A percentile compares a stretch with the other conserved stretches of the same genome.
These are phyloP conservation scores for Viridothelium virens DNA, from an alignment of 495 filamentous ascomycete genomes.

Conservation along the genomic window DNA sequence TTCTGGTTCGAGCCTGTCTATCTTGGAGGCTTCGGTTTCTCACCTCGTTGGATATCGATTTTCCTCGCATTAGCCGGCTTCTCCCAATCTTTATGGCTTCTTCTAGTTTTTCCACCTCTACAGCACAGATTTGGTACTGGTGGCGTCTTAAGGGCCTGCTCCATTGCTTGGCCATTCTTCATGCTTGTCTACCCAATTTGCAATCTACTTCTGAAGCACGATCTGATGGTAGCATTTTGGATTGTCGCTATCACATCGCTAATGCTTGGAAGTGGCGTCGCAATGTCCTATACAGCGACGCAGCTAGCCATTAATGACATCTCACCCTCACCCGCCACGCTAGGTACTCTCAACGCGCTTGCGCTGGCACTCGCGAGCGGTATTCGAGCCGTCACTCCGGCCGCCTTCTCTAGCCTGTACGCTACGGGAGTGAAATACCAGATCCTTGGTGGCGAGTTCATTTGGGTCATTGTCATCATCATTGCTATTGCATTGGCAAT, in stretches of 20 bases:
- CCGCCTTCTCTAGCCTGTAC: slow-evolving; percentile 52
- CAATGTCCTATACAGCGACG: slow-evolving; percentile 60
- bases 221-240: slow-evolving; percentile 47
- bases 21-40: slow-evolving; percentile 56
- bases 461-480: slow-evolving; percentile 53
- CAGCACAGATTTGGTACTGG: slow-evolving; percentile 53
- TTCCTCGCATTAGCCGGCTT: slow-evolving; percentile 52
- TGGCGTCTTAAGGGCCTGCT: slow-evolving; percentile 48
- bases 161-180: slow-evolving; percentile 50
- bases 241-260: slow-evolving; percentile 37
- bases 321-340: slow-evolving; percentile 47
- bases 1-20: slow-evolving; percentile 51
- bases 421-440: slow-evolving; percentile 51
- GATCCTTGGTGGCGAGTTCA: slow-evolving; percentile 51
- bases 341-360: slow-evolving; percentile 60
- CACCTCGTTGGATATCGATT: slow-evolving; percentile 49
- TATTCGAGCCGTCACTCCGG: slow-evolving; percentile 52
- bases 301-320: slow-evolving; percentile 65
- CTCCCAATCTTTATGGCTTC: slow-evolving; percentile 56
- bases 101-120: slow-evolving; percentile 54
- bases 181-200: slow-evolving; percentile 44
- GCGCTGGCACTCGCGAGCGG: slow-evolving; percentile 48
- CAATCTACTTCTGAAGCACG: slow-evolving; percentile 45
- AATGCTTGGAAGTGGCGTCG: slow-evolving; percentile 49
- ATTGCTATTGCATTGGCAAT: slow-evolving; percentile 43